A percentile compares a stretch with the other conserved stretches of the same genome.
These are phyloP conservation scores for Babesia bigemina DNA, from an alignment of 169 alveolate species.

Conservation along the genomic window DNA sequence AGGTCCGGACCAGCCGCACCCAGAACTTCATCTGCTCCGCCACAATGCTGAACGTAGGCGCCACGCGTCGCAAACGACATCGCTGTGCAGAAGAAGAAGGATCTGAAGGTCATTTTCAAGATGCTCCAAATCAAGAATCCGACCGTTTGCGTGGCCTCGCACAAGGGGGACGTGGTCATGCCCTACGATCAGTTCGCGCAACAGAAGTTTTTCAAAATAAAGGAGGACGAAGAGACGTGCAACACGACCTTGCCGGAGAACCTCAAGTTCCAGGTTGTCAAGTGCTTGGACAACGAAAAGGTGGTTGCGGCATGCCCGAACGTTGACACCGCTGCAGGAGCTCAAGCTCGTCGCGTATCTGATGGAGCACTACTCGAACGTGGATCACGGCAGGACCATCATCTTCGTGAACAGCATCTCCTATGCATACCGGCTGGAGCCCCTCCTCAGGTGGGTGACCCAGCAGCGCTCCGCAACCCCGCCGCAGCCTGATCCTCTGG, in stretches of 20 bases:
- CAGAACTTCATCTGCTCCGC: conserved; percentile 62
- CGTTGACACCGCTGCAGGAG: conserved; percentile 25
- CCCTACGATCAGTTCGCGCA: conserved; percentile 47
- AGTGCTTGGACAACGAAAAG: conserved; percentile 52
- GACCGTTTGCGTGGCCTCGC: conserved; percentile 46
- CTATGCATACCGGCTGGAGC: conserved; percentile 65
- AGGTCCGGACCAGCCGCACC: conserved; percentile 22
- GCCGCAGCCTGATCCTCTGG: conserved; percentile 58
- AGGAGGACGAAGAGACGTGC: conserved; percentile 9
- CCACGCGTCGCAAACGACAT: neutral
- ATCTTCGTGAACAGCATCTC: conserved; percentile 64
- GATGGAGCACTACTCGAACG: conserved; percentile 43
- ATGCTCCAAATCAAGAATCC: conserved; percentile 54
- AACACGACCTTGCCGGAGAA: conserved; percentile 49
- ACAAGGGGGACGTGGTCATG: conserved; percentile 35
- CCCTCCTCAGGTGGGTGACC: conserved; percentile 44
- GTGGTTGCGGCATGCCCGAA: neutral
- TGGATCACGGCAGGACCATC: conserved; percentile 28
- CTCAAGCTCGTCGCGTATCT: conserved; percentile 53
- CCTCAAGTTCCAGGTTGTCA: conserved; percentile 35
- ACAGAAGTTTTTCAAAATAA: conserved; percentile 27
- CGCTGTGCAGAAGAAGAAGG: conserved; percentile 30
- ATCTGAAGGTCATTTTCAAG: conserved; percentile 39
- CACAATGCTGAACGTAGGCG: conserved; percentile 55
- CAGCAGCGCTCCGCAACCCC: neutral